Base-by-base conservation (phyloP, 2,329 filamentous ascomycete genomes). In the Penicillium hesseltinei region DNA sequence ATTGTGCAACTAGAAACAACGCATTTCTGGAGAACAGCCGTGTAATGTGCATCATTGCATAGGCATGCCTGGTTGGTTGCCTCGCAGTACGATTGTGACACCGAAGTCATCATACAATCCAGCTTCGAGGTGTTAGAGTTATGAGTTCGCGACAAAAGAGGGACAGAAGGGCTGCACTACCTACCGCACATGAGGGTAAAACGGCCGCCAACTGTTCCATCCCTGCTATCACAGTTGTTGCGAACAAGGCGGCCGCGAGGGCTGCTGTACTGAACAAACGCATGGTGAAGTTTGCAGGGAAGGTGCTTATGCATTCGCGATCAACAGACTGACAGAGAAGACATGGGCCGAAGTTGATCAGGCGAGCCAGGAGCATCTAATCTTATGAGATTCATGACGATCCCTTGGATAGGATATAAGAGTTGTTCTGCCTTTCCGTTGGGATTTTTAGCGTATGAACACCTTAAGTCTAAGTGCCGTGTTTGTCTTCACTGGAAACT, bases 31-130 rank as follows among this genome's bases (percentile, higher is more conserved):
- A 78, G 65, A 23, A 66, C 59, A 0, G 57, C 60, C 23, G 71
- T 72, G 29, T 78, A 66, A 2, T 65, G 60, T 2, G 54, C 53
- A 58, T 78, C 69, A 2, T 64, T 71, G 59, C 77, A 80, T 23
- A 79, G 67, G 56, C 77, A 80, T 19, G 67, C 65, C 44, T 70
- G 67, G 53, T 79, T 67, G 4, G 76, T 74, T 1, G 67, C 58
- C 4, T 70, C 63, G 56, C 77, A 79, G 10, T 59, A 60, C 1
- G 77, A 78, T 58, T 68, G 62, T 5, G 70, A 63, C 21, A 75
- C 57, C 2, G 65, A 62, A 25, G 42, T 33, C 6, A 51, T 56
- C 55, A 70, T 65, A 35, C 68, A 71, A 40, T 60, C 15, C n/a
- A 69, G 45, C 69, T 71, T 55, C 13, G 27, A 15, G 44, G 11